A percentile compares a stretch with the other conserved stretches of the same genome.
Conservation (phyloP, 2,329 filamentous ascomycete species). For the Fusarium fracticaudum region DNA sequence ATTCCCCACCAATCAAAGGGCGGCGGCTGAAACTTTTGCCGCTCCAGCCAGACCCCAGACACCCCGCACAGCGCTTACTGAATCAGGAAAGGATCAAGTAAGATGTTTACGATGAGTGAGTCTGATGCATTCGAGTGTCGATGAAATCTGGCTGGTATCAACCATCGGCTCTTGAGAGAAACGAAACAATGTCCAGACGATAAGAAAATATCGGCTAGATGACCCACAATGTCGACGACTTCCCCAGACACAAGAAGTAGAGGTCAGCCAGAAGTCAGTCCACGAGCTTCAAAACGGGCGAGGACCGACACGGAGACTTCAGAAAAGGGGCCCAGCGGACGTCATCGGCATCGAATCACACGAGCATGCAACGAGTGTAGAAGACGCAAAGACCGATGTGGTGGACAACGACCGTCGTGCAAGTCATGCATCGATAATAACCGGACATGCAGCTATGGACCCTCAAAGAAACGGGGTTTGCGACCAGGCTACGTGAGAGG, state of each 20-base stretch:
- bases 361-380: constrained; percentile 13
- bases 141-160: neutral
- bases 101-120: neutral
- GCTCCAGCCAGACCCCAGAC: neutral
- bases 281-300: neutral
- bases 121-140: neutral
- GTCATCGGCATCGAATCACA: neutral
- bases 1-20: neutral
- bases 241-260: neutral
- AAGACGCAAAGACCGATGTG: neutral
- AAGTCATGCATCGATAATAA: neutral
- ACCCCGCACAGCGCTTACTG: neutral
- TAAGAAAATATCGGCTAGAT: neutral
- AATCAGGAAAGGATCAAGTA: neutral
- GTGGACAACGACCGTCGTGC: neutral
- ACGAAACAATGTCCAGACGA: neutral
- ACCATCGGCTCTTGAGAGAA: neutral
- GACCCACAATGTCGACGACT: neutral
- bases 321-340: neutral
- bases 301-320: neutral
- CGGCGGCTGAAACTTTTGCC: constrained; percentile 6
- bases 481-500: constrained; percentile 7
- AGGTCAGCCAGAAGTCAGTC: neutral
- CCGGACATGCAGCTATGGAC: neutral
- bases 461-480: constrained; percentile 1